Evolutionary conservation across 306 rosid species (phyloP), one percentile per base, ranked within the genome.

Genomic region (Citrullus amarus): DNA sequence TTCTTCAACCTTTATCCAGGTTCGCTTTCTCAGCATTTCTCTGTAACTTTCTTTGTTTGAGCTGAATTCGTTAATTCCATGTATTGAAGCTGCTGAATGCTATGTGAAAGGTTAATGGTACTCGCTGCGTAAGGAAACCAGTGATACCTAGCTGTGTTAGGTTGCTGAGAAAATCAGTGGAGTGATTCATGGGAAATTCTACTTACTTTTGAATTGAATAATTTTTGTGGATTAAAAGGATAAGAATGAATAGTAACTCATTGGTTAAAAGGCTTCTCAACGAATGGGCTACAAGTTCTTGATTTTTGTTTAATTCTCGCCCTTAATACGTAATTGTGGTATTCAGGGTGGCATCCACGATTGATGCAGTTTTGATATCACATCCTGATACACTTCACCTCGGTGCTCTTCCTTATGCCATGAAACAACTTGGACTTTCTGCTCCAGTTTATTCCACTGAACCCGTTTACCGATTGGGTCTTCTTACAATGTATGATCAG

Each of bases 401-500:
- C 55, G 98, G 97, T 68, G 97, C 97, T 2, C 90, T 95, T 28
- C 96, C 97, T 2, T 92, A 89, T 82, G 97, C 98, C 73, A 82
- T 87, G 85, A 95, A 89, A 78, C 88, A 92, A 43, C 85, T 95
- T 79, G 97, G 97, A 69, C 96, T 95, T 56, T 80, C 93, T 69
- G 97, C 97, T 30, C 91, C 90, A 6, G 87, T 95, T 58, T 95
- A 57, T 81, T 86, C 97, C 7, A 95, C 98, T 4, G 98, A 92
- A 77, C 98, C 98, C 11, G 97, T 91, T 38, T 92, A 86, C 56
- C 83, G 98, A 83, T 71, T 95, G 65, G 98, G 98, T 69, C 96
- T 92, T 68, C 97, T 92, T 75, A 89, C 98, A 5, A 92, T 95
- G 98, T 95, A 95, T 73, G 98, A 95, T 74, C 98, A 95, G 39